Evolutionary conservation across 345 rosid genomes (phyloP).

Genomic region (Lepidium sativum): DNA sequence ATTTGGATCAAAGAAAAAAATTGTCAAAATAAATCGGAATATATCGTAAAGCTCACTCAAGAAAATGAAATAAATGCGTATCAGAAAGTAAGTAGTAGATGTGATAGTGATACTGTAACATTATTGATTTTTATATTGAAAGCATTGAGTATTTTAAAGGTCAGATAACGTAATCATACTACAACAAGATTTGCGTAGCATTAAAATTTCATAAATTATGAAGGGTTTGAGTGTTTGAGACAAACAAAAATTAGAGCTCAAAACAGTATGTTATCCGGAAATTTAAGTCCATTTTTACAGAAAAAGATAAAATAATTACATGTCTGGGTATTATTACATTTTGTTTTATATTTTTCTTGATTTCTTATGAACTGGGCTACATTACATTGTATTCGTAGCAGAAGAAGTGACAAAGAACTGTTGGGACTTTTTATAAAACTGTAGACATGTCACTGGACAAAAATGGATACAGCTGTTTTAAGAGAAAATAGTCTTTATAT

Average conservation of each 20-base stretch:
- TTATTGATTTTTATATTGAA: neutral
- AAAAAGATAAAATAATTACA: neutral
- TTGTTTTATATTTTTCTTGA: neutral
- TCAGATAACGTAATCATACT: slow-evolving; percentile 6
- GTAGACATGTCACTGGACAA: slow-evolving; percentile 13
- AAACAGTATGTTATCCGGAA: slow-evolving; percentile 8
- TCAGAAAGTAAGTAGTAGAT: slow-evolving; percentile 5
- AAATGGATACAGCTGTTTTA: slow-evolving; percentile 23
- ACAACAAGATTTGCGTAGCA: slow-evolving; percentile 8
- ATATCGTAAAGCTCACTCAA: slow-evolving; percentile 10
- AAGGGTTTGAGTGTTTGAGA: slow-evolving; percentile 10
- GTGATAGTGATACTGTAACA: slow-evolving; percentile 17
- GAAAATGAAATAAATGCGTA: slow-evolving; percentile 14
- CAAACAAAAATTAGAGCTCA: neutral
- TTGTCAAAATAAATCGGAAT: slow-evolving; percentile 19
- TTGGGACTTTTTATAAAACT: slow-evolving; percentile 19
- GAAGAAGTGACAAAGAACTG: slow-evolving; percentile 12
- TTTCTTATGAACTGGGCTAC: slow-evolving; percentile 2
- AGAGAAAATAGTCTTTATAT: neutral
- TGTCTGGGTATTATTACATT: neutral
- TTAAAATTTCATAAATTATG: slow-evolving; percentile 11
- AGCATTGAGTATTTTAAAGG: neutral
- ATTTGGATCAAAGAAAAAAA: neutral
- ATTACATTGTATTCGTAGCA: slow-evolving; percentile 2
- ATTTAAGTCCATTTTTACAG: neutral